A percentile compares a stretch with the other conserved stretches of the same genome.
These are phyloP conservation scores for Neurospora sp. DNA, from an alignment of 495 filamentous ascomycete genomes.

Conservation along the genomic window DNA sequence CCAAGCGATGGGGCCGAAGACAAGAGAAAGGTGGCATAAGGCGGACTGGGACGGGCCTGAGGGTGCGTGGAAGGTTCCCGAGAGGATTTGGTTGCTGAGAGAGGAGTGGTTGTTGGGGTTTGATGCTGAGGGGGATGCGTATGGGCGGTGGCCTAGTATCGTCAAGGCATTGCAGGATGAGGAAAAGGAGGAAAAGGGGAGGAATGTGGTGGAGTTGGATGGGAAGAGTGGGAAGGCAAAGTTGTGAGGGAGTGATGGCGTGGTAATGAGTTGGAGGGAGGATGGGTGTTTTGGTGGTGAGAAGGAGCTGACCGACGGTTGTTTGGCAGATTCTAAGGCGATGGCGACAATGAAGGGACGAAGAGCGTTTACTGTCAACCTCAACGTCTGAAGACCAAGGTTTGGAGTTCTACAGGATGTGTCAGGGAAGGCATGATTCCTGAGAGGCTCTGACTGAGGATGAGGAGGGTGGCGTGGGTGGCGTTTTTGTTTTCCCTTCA, in stretches of 20 bases:
- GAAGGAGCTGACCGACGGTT: too few species aligned
- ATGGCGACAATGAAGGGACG: too few species aligned
- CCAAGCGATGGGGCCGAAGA: conserved; percentile 49
- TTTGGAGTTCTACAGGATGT: background rate
- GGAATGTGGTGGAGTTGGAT: background rate
- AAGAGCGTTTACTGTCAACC: too few species aligned
- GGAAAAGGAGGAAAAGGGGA: background rate
- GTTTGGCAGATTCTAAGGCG: too few species aligned
- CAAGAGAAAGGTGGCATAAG: conserved; percentile 52
- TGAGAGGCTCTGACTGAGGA: background rate
- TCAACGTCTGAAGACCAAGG: too few species aligned
- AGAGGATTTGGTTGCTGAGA: conserved; percentile 42
- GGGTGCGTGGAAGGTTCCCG: conserved; percentile 47
- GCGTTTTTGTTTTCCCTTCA: background rate
- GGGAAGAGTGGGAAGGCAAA: background rate
- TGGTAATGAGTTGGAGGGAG: background rate
- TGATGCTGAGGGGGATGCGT: conserved; percentile 52
- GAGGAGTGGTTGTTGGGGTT: conserved; percentile 52
- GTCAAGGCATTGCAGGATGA: background rate
- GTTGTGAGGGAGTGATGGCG: background rate
- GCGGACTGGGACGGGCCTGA: conserved; percentile 36
- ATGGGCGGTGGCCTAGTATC: conserved; percentile 13
- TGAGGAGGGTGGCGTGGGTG: background rate
- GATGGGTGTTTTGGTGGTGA: too few species aligned
- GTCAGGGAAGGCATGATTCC: background rate